Conservation (phyloP, 495 filamentous ascomycete species). For the Cryomyces minteri region DNA sequence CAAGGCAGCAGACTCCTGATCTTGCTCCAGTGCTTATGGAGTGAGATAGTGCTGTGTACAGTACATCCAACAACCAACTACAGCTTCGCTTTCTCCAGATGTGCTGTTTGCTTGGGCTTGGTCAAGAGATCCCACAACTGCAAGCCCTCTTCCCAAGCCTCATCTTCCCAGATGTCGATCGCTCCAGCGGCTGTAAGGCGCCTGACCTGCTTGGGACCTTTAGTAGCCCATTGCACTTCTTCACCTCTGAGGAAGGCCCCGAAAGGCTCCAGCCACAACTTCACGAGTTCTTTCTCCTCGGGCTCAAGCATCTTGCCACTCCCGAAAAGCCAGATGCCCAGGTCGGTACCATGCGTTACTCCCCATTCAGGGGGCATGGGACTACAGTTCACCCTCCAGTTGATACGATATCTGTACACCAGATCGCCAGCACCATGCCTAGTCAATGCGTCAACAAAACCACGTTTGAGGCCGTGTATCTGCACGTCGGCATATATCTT, state of each 20-base stretch:
- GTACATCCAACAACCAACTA: background rate
- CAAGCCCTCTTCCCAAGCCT: slow-evolving; percentile 26
- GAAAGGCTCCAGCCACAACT: slow-evolving; percentile 26
- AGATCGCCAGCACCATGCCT: slow-evolving; percentile 14
- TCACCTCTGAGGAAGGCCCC: slow-evolving; percentile 26
- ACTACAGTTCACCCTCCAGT: slow-evolving; percentile 27
- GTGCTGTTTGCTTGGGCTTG: background rate
- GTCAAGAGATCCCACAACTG: slow-evolving; percentile 26
- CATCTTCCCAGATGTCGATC: slow-evolving; percentile 27
- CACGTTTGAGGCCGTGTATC: slow-evolving; percentile 23
- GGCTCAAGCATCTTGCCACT: slow-evolving; percentile 23
- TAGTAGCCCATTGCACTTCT: slow-evolving; percentile 23
- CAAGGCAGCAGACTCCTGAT: too few relatives aligned
- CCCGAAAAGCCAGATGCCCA: slow-evolving; percentile 39
- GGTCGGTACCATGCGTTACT: slow-evolving; percentile 37
- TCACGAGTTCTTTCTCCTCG: slow-evolving; percentile 25
- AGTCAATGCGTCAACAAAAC: slow-evolving; percentile 12
- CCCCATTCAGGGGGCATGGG: slow-evolving; percentile 30
- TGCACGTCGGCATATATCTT: slow-evolving; percentile 39
- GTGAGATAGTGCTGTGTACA: too few relatives aligned
- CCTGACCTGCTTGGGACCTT: slow-evolving; percentile 23
- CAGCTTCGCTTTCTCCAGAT: slow-evolving; percentile 1
- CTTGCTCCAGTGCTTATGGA: too few relatives aligned
- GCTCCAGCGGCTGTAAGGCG: slow-evolving; percentile 25
- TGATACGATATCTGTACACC: slow-evolving; percentile 30